phyloP scores from a whole-genome alignment of 192 early-diverging fungal species.

The Backusella luteola region DNA sequence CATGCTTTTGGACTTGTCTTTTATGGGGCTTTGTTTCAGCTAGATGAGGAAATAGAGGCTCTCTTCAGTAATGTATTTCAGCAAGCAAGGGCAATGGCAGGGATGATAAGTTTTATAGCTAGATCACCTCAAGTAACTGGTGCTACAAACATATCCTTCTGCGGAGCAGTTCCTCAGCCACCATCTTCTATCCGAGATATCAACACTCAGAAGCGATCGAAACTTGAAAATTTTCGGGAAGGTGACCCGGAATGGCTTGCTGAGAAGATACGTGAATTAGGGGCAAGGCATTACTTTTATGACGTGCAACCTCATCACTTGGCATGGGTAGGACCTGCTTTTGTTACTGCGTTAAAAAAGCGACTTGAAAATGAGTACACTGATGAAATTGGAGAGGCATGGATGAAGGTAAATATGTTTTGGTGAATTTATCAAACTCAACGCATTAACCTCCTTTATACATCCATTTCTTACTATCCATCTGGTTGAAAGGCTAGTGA shows the following conservation, averaged over 20 bases:
- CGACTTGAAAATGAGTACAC: constrained; percentile 23
- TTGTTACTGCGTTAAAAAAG: constrained; percentile 16
- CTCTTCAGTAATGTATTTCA: constrained; percentile 25
- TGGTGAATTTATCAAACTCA: background rate
- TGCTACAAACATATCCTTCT: background rate
- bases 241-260: constrained; percentile 7
- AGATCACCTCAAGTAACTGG: background rate
- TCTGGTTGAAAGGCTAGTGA: background rate
- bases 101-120: constrained; percentile 27
- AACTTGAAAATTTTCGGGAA: background rate
- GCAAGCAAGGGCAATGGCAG: constrained; percentile 28
- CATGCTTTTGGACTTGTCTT: constrained; percentile 25
- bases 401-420: constrained; percentile 8
- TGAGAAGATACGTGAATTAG: constrained; percentile 23
- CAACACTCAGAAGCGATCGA: background rate
- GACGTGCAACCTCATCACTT: constrained; percentile 17
- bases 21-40: constrained; percentile 23
- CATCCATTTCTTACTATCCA: background rate
- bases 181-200: constrained; percentile 6
- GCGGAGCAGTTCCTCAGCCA: background rate
- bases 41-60: constrained; percentile 19
- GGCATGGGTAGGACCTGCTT: constrained; percentile 17
- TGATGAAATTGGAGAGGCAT: constrained; percentile 20
- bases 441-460: background rate
- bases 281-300: constrained; percentile 27